Evolutionary conservation across 2,329 filamentous ascomycete species (phyloP), one percentile per base, ranked within the genome.

Genomic region (Calycina herbarum): DNA sequence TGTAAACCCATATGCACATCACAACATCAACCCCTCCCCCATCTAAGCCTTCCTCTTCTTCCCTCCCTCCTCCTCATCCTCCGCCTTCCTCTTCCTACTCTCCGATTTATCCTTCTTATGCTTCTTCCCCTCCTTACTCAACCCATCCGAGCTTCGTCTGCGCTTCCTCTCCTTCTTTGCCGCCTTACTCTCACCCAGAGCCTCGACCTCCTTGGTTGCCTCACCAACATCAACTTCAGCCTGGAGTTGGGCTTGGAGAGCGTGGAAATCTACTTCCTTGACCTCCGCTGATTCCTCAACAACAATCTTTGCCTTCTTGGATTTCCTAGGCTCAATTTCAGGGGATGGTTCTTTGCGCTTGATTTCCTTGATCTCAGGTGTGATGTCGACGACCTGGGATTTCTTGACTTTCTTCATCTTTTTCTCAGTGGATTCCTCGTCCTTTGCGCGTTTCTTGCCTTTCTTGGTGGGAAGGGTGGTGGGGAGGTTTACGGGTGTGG

Each of bases 321-420:
- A 63, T 57, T 57, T 59, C 82, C 96, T 96, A 2, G 56, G n/a
- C 11, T 58, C 6, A 31, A 31, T 29, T 57, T 64, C 58, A 35
- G 24, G 27, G 38, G 58, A 59, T 56, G n/a, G 20, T 13, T 33
- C 31, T 20, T 61, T 42, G 27, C 8, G 29, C 42, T 33, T 35
- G 40, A 27, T 48, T 38, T 48, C 59, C 10, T n/a, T 54, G 42
- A 24, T 6, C 20, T n/a, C 29, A 10, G 38, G 15, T 20, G 24
- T 27, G 24, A n/a, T 11, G 1, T 31, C 42, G 15, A 20, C 56
- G 5, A 42, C 42, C 11, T 35, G 27, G 5, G 59, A 24, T 17
- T 59, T 63, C 62, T 51, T 20, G 29, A 82, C 97, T 56, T 68
- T 65, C 24, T 70, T 69, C 2, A 54, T 56, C 31, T 60, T 64